Percentiles rank a stretch among this genome's conserved stretches.
Conservation (phyloP, 441 rosid species). For the Erodium moschatum region DNA sequence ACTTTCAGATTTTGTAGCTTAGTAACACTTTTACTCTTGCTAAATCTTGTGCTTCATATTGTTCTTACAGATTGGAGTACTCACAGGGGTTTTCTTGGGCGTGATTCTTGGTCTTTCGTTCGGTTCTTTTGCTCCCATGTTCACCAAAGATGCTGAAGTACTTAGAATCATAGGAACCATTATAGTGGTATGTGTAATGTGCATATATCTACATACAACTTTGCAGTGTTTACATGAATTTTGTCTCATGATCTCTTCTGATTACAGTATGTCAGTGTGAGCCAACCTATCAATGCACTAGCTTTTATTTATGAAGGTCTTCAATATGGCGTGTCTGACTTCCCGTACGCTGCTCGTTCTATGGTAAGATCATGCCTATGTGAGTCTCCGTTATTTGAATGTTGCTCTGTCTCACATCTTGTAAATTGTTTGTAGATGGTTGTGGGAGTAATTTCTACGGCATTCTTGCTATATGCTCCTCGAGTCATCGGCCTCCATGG, state of each 20-base stretch:
- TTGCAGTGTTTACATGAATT: neutral
- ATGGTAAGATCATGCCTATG: constrained; percentile 36
- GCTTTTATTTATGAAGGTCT: constrained; percentile 93
- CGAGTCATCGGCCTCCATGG: constrained; percentile 29
- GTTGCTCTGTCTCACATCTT: constrained; percentile 15
- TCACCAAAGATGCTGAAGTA: constrained; percentile 71
- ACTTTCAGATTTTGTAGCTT: constrained; percentile 7
- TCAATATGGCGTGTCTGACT: constrained; percentile 88
- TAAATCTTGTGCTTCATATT: neutral
- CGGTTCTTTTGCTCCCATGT: constrained; percentile 55
- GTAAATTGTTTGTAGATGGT: constrained; percentile 41
- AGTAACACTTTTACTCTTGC: neutral
- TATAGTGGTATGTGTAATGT: constrained; percentile 44
- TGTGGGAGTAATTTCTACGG: constrained; percentile 45
- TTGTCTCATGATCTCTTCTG: neutral
- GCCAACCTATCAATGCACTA: constrained; percentile 81
- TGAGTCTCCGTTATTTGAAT: neutral
- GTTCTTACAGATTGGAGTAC: constrained; percentile 61
- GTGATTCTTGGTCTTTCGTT: constrained; percentile 58
- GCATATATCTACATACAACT: neutral
- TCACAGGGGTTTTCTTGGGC: constrained; percentile 60
- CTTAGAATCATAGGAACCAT: constrained; percentile 67
- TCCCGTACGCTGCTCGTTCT: constrained; percentile 74
- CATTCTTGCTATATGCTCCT: constrained; percentile 27
- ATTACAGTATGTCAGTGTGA: constrained; percentile 64